Evolutionary conservation across 768 basidiomycete species (phyloP), one percentile per base, ranked within the genome.

Genomic region (Mycena amicta): DNA sequence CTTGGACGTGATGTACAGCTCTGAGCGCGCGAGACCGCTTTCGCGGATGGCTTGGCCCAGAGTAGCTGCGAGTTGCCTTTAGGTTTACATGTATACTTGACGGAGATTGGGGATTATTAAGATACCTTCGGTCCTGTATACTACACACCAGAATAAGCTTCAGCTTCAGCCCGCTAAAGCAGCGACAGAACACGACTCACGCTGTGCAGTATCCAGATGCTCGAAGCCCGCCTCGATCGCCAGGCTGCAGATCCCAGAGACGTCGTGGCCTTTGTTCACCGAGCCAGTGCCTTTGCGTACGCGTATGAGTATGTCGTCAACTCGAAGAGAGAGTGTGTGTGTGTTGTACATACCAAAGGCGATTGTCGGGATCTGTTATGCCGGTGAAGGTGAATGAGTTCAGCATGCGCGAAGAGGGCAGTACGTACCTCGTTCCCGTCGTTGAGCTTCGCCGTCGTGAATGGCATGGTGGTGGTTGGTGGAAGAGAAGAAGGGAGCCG

Each of bases 121-220:
- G 12, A 3, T n/a, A 63, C 62, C 55, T 63, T 63, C 62, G 22
- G 62, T 63, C n/a, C 5, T 13, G 28, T 63, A 63, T 15, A 37
- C 62, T 63, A 22, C 15, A 45, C 8, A 13, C 8, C 8, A 15
- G 20, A 11, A 20, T 18, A 20, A 16, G 28, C 2, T 30, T 37
- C 33, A 39, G 55, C 46, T 27, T 28, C 22, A 12, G 25, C 30
- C 15, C 18, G 4, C 20, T 37, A 30, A 25, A 15, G n/a, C 16
- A 31, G 5, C 13, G 20, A 22, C 6, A 45, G 20, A 15, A 57
- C 73, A 50, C n/a, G n/a, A n/a, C n/a, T n/a, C 49, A 85, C 86
- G 57, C 58, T 83, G 80, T 0, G 87, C 87, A 4, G 85, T 83
- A 70, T 88, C 86, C 12, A 89, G 71, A 69, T 89, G 87, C 3